Evolutionary conservation across 2,329 filamentous ascomycete genomes (phyloP), one percentile per base, ranked within the genome.

Genomic region (Diaporthe vaccinii): DNA sequence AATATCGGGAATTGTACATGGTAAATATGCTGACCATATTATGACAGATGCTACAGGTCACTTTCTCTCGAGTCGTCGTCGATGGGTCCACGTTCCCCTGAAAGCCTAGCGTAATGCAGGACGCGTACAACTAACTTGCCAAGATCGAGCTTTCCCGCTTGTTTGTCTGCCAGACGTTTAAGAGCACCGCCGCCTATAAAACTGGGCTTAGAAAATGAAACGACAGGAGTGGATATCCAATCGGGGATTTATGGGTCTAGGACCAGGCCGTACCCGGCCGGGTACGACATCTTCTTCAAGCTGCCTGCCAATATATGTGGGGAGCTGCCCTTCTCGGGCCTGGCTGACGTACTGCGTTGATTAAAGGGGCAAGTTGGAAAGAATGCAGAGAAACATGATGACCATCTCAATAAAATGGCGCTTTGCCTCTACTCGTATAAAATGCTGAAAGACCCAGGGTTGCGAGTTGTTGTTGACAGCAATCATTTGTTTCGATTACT

Each of bases 71-170:
- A 20, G 39, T 62, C 36, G 6, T 62, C 14, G 39, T 44, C 14
- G n/a, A 44, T 14, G 58, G n/a, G 36, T 25, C n/a, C 58, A 20
- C 7, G 58, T 41, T 41, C 58, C 58, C 39, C 58, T 28, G 36
- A 28, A 20, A 44, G 39, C 5, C 58, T 62, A 28, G n/a, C 58
- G 58, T 62, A 62, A 62, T 62, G 57, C 58, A 62, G 36, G 58
- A 62, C 58, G 58, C 58, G 58, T 62, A 62, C 58, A 44, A 62
- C 58, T 62, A 44, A 62, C 58, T 62, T 6, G 58, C 36, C 58
- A 28, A 44, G 58, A 28, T 6, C 58, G 44, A 41, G 3, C 36
- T 44, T 28, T 8, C 39, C n/a, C 58, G 58, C 58, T 62, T 41
- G 39, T 28, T 41, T 62, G 58, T 44, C 44, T 28, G 22, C 12